These are phyloP conservation scores for Candida albicans DNA, from an alignment of 1,139 yeast species.

Conservation along the genomic window DNA sequence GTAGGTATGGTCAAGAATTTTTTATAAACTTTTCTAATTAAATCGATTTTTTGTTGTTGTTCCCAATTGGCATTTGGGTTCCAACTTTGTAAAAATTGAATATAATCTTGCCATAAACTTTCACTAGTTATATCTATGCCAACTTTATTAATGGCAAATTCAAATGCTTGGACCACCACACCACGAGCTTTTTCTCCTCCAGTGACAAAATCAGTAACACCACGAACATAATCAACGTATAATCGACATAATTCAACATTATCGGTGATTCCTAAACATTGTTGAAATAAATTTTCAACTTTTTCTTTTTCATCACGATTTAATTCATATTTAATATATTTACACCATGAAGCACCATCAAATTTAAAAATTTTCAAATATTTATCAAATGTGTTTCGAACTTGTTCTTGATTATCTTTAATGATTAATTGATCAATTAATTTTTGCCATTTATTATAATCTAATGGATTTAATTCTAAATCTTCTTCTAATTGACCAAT, in stretches of 20 bases:
- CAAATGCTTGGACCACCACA: conserved; percentile 77
- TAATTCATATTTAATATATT: conserved; percentile 68
- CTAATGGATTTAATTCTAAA: conserved; percentile 55
- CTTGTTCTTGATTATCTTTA: conserved; percentile 65
- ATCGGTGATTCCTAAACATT: conserved; percentile 59
- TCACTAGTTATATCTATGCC: conserved; percentile 78
- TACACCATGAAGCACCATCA: conserved; percentile 69
- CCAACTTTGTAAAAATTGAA: conserved; percentile 77
- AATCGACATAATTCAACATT: conserved; percentile 69
- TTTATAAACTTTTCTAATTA: conserved; percentile 73
- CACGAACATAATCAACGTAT: conserved; percentile 76
- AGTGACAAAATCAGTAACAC: conserved; percentile 74
- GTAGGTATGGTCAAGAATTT: conserved; percentile 72
- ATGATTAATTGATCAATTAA: conserved; percentile 54
- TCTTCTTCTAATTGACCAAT: conserved; percentile 62
- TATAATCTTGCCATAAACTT: conserved; percentile 77
- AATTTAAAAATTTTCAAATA: conserved; percentile 66
- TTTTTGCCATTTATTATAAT: conserved; percentile 57
- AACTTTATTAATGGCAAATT: conserved; percentile 74
- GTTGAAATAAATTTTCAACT: conserved; percentile 64
- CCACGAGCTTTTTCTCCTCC: conserved; percentile 86
- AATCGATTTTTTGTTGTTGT: conserved; percentile 77
- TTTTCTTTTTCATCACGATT: conserved; percentile 66
- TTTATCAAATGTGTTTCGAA: conserved; percentile 57
- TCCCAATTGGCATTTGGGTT: conserved; percentile 84